Evolutionary conservation across 1,284 basidiomycete species (phyloP), one percentile per base, ranked within the genome.

Genomic region (Apiotrichum gamsii): DNA sequence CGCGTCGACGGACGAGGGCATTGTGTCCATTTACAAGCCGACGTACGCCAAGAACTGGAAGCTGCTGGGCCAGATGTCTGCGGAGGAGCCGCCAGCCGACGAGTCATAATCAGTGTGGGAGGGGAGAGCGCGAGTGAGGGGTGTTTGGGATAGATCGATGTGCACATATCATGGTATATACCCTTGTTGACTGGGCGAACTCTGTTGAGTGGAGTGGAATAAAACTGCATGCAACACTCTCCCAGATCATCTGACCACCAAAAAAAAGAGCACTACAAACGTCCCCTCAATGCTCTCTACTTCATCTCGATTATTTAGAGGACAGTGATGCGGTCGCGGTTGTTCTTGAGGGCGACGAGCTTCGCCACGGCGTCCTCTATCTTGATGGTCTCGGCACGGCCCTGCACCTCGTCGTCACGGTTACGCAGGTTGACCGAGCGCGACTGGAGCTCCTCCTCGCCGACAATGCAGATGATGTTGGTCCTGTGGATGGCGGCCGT

Each of bases 401-500:
- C 67, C 52, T 70, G 65, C n/a, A 65, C 64, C 43, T 65, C 82
- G 60, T 94, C 89, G 67, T 96, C 91, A 31, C 91, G 82, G 72
- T 96, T 96, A 52, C 94, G 82, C 25, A 97, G 84, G 68, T 98
- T 98, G 64, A 98, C 93, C 4, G 90, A 88, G 43, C 80, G 78
- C 36, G 78, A 77, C 54, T 90, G 82, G 49, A 87, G 75, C 74
- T 99, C 95, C 58, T 90, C 86, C 67, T 94, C 84, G 23, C 95
- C 95, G 51, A 98, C 91, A 90, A 58, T 24, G 56, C 97, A 79
- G 61, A 97, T 90, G 70, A 96, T 97, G 76, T 96, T 98, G 77
- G 95, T 95, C 68, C 93, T 90, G 23, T 88, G 84, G 57, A 90
- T 82, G 72, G 93, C 88, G 24, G 85, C 89, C 64, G 90, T 93